These are phyloP conservation scores for Pseudogymnoascus sp. DNA, from an alignment of 2,329 filamentous ascomycete species.

Conservation along the genomic window DNA sequence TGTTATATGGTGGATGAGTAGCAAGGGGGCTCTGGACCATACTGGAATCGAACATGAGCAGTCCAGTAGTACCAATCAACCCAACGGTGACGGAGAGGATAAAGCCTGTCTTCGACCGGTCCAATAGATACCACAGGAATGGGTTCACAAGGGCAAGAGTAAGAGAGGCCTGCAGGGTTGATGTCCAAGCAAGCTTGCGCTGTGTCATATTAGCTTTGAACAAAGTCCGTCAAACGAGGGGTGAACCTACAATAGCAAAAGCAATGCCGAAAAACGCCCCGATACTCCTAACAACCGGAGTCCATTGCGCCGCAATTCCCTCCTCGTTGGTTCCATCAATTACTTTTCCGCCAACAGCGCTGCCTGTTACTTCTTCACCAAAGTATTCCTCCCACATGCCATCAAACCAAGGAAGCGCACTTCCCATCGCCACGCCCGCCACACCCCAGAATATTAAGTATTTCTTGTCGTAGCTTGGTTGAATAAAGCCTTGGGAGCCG, in stretches of 20 bases:
- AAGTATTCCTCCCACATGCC: conserved; percentile 53
- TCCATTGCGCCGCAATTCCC: conserved; percentile 59
- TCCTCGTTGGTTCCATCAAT: conserved; percentile 15
- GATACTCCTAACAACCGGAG: conserved; percentile 58
- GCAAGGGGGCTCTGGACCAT: conserved; percentile 46
- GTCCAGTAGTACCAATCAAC: conserved; percentile 60
- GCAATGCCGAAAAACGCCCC: conserved; percentile 66
- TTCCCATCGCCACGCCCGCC: conserved; percentile 68
- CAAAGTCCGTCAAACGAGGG: neutral
- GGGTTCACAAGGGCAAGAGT: conserved; percentile 88
- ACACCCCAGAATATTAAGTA: conserved; percentile 78
- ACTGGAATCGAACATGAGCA: conserved; percentile 68
- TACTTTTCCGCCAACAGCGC: conserved; percentile 23
- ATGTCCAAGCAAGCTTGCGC: conserved; percentile 88
- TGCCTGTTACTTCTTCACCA: conserved; percentile 15
- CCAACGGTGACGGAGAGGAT: conserved; percentile 68
- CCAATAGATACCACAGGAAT: conserved; percentile 91
- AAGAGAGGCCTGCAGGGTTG: conserved; percentile 83
- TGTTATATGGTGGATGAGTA: conserved; percentile 10
- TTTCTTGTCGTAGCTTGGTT: conserved; percentile 42
- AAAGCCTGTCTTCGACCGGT: conserved; percentile 79
- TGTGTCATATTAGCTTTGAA: conserved; percentile 30
- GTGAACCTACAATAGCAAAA: conserved; percentile 68
- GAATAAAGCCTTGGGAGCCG: conserved; percentile 38
- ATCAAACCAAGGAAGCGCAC: conserved; percentile 78